A percentile compares a stretch with the other conserved stretches of the same genome.
Evolutionary conservation across 2,329 filamentous ascomycete genomes (phyloP).

Genomic region (Pezicula radicicola): DNA sequence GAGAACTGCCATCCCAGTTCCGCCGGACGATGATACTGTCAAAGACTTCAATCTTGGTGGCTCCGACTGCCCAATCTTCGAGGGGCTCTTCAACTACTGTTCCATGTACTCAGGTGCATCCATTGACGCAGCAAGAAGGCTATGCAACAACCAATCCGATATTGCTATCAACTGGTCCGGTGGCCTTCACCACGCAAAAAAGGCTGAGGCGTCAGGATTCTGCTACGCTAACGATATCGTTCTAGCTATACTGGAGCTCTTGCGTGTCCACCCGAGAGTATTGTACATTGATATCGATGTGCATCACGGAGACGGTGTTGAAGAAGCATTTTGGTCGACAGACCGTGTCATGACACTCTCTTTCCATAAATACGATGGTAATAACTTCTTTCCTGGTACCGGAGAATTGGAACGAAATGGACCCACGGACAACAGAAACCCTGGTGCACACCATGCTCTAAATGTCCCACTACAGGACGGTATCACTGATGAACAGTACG

Average conservation of each 20-base stretch:
- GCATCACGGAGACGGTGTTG: slow-evolving; percentile 86
- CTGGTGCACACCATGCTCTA: slow-evolving; percentile 83
- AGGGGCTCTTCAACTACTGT: slow-evolving; percentile 93
- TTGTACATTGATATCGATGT: slow-evolving; percentile 95
- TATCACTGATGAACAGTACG: slow-evolving; percentile 88
- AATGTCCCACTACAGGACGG: slow-evolving; percentile 90
- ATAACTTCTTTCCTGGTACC: slow-evolving; percentile 84
- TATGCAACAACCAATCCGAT: slow-evolving; percentile 82
- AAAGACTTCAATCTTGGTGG: slow-evolving; percentile 77
- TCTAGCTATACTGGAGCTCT: slow-evolving; percentile 82
- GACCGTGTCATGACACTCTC: slow-evolving; percentile 90
- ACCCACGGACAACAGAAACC: slow-evolving; percentile 76
- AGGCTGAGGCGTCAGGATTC: slow-evolving; percentile 89
- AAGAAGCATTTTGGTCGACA: slow-evolving; percentile 86
- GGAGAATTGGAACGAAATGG: slow-evolving; percentile 85
- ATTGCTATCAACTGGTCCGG: slow-evolving; percentile 98
- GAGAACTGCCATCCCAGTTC: slow-evolving; percentile 63
- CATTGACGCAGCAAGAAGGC: slow-evolving; percentile 85
- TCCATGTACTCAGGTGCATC: slow-evolving; percentile 90
- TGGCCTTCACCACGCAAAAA: slow-evolving; percentile 94
- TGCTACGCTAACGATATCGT: slow-evolving; percentile 99
- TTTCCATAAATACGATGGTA: slow-evolving; percentile 92
- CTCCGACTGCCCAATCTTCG: slow-evolving; percentile 94
- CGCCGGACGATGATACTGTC: slow-evolving; percentile 62
- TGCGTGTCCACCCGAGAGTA: slow-evolving; percentile 78